phyloP scores from a whole-genome alignment of 2,329 filamentous ascomycete genomes.

The Alternaria ventricosa region DNA sequence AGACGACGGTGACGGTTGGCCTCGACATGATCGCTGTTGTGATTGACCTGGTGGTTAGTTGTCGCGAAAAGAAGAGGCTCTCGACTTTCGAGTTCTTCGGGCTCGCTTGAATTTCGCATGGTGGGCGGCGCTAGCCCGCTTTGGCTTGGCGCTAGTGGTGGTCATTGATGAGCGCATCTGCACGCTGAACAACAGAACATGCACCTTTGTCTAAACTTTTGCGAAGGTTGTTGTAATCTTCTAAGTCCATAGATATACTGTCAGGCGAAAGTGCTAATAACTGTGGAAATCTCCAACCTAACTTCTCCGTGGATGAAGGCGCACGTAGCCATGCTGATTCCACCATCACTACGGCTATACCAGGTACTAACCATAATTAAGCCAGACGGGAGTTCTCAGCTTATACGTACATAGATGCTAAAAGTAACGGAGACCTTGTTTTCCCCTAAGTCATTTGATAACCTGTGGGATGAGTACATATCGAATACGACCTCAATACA shows the following conservation, averaged over 20 bases:
- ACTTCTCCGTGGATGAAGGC: not conserved
- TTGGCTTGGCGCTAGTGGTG: not conserved
- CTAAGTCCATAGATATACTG: not conserved
- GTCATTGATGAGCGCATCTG: not conserved
- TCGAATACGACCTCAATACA: not conserved
- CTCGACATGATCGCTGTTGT: slow-evolving; percentile 69
- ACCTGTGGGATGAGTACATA: not conserved
- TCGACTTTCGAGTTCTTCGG: slow-evolving; percentile 10
- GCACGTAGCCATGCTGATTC: not conserved
- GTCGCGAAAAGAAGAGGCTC: slow-evolving; percentile 15
- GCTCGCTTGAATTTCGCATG: not conserved
- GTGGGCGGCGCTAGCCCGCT: not conserved
- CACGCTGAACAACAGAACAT: not conserved
- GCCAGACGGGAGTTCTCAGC: not conserved
- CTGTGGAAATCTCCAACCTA: not conserved
- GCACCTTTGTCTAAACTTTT: not conserved
- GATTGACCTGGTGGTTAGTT: slow-evolving; percentile 42
- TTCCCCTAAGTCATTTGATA: too few relatives aligned
- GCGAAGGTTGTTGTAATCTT: not conserved
- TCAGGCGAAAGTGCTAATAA: not conserved
- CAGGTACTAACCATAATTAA: not conserved
- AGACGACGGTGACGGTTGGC: slow-evolving; percentile 97
- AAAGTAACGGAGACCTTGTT: not conserved
- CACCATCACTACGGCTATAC: not conserved
- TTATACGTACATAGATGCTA: not conserved